Evolutionary conservation across 495 filamentous ascomycete genomes (phyloP).

Genomic region (Trichoderma virens): DNA sequence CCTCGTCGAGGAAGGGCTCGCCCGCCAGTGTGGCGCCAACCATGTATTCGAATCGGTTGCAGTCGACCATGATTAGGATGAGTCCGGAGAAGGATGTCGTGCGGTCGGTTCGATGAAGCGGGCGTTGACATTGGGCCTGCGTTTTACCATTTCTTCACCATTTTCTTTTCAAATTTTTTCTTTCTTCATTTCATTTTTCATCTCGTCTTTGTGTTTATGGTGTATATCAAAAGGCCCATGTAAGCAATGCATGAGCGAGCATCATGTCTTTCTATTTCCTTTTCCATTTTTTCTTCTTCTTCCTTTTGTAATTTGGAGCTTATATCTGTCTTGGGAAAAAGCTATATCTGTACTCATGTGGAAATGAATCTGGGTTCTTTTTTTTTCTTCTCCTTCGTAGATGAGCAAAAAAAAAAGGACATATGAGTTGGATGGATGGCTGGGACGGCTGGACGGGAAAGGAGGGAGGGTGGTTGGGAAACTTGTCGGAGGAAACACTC

Average conservation of each 20-base stretch:
- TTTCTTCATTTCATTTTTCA: not conserved
- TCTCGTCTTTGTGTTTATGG: not conserved
- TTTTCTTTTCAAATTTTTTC: not conserved
- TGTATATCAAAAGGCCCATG: not conserved
- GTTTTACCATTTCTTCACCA: too few relatives aligned
- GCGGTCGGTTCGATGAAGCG: not conserved
- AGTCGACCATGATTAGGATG: not conserved
- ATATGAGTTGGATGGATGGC: not conserved
- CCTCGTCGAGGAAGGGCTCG: conserved; percentile 1
- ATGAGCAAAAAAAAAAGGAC: too few relatives aligned
- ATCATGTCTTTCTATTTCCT: not conserved
- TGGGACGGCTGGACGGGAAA: not conserved
- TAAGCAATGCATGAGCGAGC: not conserved
- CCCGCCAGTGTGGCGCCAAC: not conserved
- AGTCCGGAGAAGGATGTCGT: not conserved
- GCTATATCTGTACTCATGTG: not conserved
- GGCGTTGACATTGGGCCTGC: too few relatives aligned
- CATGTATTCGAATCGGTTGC: not conserved
- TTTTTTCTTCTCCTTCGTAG: not conserved
- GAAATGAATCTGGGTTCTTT: not conserved
- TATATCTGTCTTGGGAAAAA: not conserved
- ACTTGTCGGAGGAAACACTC: not conserved
- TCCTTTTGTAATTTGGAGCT: not conserved
- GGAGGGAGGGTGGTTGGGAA: not conserved
- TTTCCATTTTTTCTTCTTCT: not conserved